Evolutionary conservation across 2,329 filamentous ascomycete species (phyloP), one percentile per base, ranked within the genome.

Genomic region (Aureobasidium sp.): DNA sequence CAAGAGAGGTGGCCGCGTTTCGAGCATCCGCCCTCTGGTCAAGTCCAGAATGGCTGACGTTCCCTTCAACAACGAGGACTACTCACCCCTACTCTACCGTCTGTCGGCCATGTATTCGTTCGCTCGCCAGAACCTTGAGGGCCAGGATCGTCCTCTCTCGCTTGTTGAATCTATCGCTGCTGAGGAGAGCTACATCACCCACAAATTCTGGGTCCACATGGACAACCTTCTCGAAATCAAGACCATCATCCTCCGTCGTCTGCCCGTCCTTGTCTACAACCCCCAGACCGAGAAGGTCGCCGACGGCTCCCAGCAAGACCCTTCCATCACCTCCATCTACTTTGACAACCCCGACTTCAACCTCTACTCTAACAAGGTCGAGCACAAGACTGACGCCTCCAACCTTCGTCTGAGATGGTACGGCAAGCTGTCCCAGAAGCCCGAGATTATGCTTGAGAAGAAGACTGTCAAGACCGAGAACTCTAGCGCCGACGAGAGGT

Each of bases 221-320:
- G 94, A 99, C 70, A 97, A 99, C 75, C 80, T 97, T 32, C 85
- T 97, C 67, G 94, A 99, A 77, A 91, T 97, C 73, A 97, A 97
- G 81, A 97, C 94, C 5, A 86, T 91, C 69, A 95, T 99, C 64
- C 83, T 97, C 36, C 90, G 94, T 64, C 90, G 90, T 62, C 82
- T 99, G 29, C 94, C 94, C 1, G 86, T 95, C 34, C 85, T 99
- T 16, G 87, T 99, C 27, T 99, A 97, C 76, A 97, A 94, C 72
- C 87, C 94, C 48, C 88, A 92, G 67, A 84, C 88, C 1, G 86
- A 90, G 36, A 95, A 93, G 75, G 83, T 94, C 67, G 83, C 89
- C 47, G 91, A 96, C 68, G 85, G 85, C 49, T 85, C 83, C 64
- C 84, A 91, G 66, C 79, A 81, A 50, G 93, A 97, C 69, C 94